phyloP scores from a whole-genome alignment of 768 basidiomycete genomes.

The Suillus paluster region DNA sequence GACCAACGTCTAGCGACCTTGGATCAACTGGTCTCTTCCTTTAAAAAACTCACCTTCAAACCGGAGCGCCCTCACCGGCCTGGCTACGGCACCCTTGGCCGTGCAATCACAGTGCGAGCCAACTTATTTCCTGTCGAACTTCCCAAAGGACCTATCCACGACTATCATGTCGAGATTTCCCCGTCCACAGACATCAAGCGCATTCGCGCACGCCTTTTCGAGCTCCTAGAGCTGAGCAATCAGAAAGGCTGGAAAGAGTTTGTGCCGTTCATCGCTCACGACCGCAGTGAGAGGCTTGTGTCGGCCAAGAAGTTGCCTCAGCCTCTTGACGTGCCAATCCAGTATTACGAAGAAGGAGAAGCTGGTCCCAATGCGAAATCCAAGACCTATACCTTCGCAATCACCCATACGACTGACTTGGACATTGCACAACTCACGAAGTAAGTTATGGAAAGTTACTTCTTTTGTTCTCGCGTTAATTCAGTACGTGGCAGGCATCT shows the following conservation, averaged over 20 bases:
- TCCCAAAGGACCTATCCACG: constrained; percentile 44
- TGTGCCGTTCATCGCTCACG: constrained; percentile 43
- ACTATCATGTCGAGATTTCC: constrained; percentile 46
- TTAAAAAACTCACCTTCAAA: constrained; percentile 34
- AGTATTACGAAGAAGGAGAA: constrained; percentile 47
- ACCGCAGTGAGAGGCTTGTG: constrained; percentile 46
- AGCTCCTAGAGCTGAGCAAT: constrained; percentile 44
- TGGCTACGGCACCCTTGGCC: constrained; percentile 48
- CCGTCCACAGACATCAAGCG: constrained; percentile 42
- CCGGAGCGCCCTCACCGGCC: constrained; percentile 50
- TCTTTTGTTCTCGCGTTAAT: constrained; percentile 1
- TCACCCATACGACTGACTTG: constrained; percentile 37
- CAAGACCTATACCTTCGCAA: constrained; percentile 43
- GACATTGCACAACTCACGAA: constrained; percentile 31
- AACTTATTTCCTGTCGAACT: constrained; percentile 55
- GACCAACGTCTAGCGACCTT: constrained; percentile 36
- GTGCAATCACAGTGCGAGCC: constrained; percentile 44
- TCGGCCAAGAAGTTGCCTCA: constrained; percentile 43
- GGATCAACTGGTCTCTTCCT: constrained; percentile 31
- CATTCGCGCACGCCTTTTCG: constrained; percentile 45
- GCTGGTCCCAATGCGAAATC: constrained; percentile 29
- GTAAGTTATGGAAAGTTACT: constrained; percentile 31
- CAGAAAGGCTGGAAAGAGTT: constrained; percentile 42
- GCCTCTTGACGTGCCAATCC: constrained; percentile 37
- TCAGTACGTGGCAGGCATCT: constrained; percentile 40